A percentile compares a stretch with the other conserved stretches of the same genome.
Evolutionary conservation across 1,139 yeast genomes (phyloP).

Genomic region (Geotrichum aggregatum): DNA sequence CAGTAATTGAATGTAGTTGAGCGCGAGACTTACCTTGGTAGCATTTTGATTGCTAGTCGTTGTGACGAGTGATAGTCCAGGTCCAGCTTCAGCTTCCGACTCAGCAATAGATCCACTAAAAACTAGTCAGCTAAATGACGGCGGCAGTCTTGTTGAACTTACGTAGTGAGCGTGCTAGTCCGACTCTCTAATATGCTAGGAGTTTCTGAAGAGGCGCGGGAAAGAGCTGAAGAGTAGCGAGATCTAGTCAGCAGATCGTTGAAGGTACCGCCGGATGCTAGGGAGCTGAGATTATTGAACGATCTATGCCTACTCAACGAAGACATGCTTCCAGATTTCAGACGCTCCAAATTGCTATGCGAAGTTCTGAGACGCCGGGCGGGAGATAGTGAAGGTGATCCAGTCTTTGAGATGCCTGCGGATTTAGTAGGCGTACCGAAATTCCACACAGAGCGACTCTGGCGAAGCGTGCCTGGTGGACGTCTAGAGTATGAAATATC

Average conservation of each 20-base stretch:
- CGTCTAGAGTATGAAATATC: conserved; percentile 11
- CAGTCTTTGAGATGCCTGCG: conserved; percentile 6
- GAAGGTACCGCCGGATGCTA: conserved; percentile 5
- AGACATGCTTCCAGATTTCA: not conserved
- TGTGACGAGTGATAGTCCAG: not conserved
- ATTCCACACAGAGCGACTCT: conserved; percentile 15
- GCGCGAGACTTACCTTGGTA: not conserved
- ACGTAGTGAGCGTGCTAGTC: conserved; percentile 14
- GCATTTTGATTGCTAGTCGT: not conserved
- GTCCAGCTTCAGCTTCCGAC: conserved; percentile 1
- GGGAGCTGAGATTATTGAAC: not conserved
- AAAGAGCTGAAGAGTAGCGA: conserved; percentile 5
- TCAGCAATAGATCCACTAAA: conserved; percentile 9
- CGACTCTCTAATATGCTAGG: conserved; percentile 10
- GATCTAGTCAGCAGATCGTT: conserved; percentile 8
- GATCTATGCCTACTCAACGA: conserved; percentile 9
- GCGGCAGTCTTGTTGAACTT: not conserved
- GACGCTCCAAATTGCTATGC: conserved; percentile 8
- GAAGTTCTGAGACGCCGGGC: conserved; percentile 11
- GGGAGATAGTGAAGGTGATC: conserved; percentile 5
- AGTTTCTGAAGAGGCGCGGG: conserved; percentile 7
- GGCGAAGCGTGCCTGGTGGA: conserved; percentile 4
- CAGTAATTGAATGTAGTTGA: not conserved
- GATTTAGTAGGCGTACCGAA: not conserved
- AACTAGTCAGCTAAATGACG: no score